phyloP scores from a whole-genome alignment of 2,329 filamentous ascomycete genomes.

The Dothideomycetes sp. region DNA sequence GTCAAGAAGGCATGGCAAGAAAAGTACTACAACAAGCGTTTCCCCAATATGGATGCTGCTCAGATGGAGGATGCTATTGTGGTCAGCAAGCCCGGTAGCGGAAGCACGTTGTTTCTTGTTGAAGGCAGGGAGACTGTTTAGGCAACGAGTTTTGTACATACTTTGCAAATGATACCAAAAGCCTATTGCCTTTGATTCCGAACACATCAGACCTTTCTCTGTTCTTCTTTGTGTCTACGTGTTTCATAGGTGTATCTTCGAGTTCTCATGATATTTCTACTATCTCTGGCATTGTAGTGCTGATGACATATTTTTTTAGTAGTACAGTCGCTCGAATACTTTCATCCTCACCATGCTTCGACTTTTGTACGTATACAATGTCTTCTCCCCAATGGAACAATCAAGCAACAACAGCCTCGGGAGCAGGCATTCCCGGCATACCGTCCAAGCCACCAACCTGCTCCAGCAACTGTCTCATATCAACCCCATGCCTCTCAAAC shows the following conservation, averaged over 20 bases:
- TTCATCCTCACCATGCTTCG: too few species aligned
- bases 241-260: too few species aligned
- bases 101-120: constrained; percentile 36
- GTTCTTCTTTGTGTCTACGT: too few species aligned
- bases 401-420: neutral
- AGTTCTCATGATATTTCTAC: too few species aligned
- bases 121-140: constrained; percentile 19
- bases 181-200: too few species aligned
- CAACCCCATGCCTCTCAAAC: constrained; percentile 65
- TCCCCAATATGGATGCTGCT: constrained; percentile 59
- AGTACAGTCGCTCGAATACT: too few species aligned
- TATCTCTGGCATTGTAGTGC: too few species aligned
- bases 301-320: too few species aligned
- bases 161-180: too few species aligned
- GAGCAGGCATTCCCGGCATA: constrained; percentile 38
- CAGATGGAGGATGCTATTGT: constrained; percentile 73
- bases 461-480: constrained; percentile 73
- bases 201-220: too few species aligned
- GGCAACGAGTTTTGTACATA: too few species aligned
- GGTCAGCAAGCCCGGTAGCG: constrained; percentile 76
- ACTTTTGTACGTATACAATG: neutral
- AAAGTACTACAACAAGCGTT: constrained; percentile 72
- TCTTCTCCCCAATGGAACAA: neutral
- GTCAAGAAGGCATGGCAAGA: constrained; percentile 69
- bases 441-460: constrained; percentile 56